Conservation (phyloP, 306 rosid genomes). For the Ormosia semicastrata region DNA sequence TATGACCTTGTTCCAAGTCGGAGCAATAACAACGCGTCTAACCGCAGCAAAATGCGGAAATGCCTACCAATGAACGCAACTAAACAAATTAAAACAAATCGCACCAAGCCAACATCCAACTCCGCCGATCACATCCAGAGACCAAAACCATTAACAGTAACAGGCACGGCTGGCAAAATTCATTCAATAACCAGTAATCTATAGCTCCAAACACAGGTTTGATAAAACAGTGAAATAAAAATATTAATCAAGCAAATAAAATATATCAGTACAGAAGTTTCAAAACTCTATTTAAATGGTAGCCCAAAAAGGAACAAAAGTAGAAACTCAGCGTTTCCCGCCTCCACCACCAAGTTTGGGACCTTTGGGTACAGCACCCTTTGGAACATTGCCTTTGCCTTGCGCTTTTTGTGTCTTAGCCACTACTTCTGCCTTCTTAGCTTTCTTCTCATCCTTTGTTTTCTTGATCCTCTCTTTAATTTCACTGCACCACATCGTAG, state of each 20-base stretch:
- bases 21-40: no score
- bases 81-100: background rate
- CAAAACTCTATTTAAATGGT: conserved; percentile 16
- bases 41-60: no score
- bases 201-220: conserved; percentile 18
- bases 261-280: conserved; percentile 27
- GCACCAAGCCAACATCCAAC: background rate
- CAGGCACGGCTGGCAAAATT: background rate
- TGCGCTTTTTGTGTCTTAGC: conserved; percentile 60
- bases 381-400: conserved; percentile 53
- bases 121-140: background rate
- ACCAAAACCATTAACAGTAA: no score
- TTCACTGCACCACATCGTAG: conserved; percentile 48
- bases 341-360: conserved; percentile 92
- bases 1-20: background rate
- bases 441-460: conserved; percentile 89
- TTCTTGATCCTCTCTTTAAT: conserved; percentile 87
- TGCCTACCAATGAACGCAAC: background rate
- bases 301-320: conserved; percentile 21
- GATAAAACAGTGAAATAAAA: conserved; percentile 8
- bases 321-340: conserved; percentile 63
- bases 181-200: background rate
- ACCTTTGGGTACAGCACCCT: conserved; percentile 73
- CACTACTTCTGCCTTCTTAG: conserved; percentile 75
- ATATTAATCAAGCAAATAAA: conserved; percentile 17